A percentile compares a stretch with the other conserved stretches of the same genome.
Evolutionary conservation across 1,284 basidiomycete genomes (phyloP).

Genomic region (Ceratobasidium sp.): DNA sequence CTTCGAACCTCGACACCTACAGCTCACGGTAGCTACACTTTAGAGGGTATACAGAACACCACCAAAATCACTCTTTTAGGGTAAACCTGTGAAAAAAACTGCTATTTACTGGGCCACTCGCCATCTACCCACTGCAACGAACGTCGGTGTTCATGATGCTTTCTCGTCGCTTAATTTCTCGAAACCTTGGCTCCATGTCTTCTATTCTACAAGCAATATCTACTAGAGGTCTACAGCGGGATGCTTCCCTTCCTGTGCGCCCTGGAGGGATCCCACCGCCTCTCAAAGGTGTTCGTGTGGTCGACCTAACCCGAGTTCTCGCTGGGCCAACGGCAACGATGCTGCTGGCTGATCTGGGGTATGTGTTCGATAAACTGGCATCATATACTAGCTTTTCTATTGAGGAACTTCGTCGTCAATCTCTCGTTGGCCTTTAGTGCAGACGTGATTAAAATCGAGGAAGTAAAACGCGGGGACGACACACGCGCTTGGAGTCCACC

Average conservation of each 20-base stretch:
- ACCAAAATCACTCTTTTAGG: no score
- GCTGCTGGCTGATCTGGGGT: conserved; percentile 84
- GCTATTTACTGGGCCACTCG: no score
- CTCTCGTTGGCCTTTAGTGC: conserved; percentile 62
- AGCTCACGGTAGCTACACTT: no score
- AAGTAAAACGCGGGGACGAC: conserved; percentile 86
- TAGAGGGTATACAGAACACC: no score
- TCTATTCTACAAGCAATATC: neutral
- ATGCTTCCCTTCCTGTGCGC: conserved; percentile 9
- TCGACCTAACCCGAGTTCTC: conserved; percentile 89
- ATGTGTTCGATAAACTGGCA: neutral
- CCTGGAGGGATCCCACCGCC: conserved; percentile 76
- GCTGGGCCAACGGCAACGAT: conserved; percentile 92
- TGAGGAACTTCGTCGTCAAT: neutral
- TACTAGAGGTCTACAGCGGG: neutral
- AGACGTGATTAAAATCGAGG: conserved; percentile 92
- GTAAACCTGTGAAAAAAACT: no score
- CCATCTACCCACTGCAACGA: no score
- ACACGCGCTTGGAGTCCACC: conserved; percentile 90
- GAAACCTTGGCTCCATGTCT: neutral
- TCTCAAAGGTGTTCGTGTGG: conserved; percentile 79
- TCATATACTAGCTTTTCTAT: neutral
- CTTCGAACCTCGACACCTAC: conserved; percentile 5
- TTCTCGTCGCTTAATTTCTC: conserved; percentile 15
- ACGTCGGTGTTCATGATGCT: conserved; percentile 6